Conservation (phyloP, 2,329 filamentous ascomycete genomes). For the Fusarium sp. region DNA sequence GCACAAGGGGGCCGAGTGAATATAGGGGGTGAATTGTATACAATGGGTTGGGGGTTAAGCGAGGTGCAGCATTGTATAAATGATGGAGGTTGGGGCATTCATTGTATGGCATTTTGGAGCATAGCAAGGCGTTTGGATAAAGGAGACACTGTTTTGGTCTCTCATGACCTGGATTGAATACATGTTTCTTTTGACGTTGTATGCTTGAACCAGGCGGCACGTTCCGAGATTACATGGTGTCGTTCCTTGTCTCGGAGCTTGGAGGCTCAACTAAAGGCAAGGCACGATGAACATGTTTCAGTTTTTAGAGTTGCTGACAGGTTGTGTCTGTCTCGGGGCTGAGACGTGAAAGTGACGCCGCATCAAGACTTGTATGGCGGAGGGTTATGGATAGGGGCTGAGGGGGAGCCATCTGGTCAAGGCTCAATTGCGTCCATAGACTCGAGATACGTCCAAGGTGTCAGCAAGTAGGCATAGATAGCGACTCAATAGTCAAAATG, state of each 20-base stretch:
- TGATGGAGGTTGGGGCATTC: constrained; percentile 13
- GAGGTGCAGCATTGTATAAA: constrained; percentile 13
- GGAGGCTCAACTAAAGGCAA: constrained; percentile 11
- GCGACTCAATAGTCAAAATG: background rate
- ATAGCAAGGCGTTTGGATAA: constrained; percentile 35
- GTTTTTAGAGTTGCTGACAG: background rate
- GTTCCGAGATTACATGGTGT: constrained; percentile 13
- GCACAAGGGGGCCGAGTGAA: constrained; percentile 39
- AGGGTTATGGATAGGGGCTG: background rate
- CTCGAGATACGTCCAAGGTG: background rate
- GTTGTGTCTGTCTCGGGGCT: background rate
- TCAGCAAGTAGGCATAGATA: background rate
- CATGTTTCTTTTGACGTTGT: background rate
- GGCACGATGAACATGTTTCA: background rate
- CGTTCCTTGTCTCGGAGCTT: constrained; percentile 14
- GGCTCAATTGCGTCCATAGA: background rate
- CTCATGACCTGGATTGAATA: constrained; percentile 19
- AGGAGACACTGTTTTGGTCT: constrained; percentile 13
- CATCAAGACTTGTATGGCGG: background rate
- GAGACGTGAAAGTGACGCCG: background rate
- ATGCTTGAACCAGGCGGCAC: background rate
- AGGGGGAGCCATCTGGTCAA: background rate
- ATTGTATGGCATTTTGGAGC: constrained; percentile 20
- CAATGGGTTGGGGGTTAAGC: constrained; percentile 5
- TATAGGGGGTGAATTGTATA: constrained; percentile 18